phyloP scores from a whole-genome alignment of 1,284 basidiomycete genomes.

The Austropuccinia psidii region DNA sequence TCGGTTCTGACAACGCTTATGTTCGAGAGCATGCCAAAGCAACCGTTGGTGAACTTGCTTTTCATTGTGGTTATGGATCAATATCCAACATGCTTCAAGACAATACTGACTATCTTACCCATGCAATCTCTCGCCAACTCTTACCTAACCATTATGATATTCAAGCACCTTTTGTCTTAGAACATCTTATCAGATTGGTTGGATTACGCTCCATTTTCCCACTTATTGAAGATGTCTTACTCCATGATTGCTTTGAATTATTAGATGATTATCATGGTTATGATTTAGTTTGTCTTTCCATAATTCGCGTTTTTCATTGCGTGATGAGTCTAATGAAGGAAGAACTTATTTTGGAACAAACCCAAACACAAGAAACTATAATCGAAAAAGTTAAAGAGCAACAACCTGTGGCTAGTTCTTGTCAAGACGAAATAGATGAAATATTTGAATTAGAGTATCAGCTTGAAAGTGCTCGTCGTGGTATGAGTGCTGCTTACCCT shows the following conservation, averaged over 20 bases:
- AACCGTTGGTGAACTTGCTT: not conserved
- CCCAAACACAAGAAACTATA: not conserved
- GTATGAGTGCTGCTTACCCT: not conserved
- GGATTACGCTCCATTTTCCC: constrained; percentile 5
- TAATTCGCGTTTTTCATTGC: constrained; percentile 5
- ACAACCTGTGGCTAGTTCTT: not conserved
- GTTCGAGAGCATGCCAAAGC: constrained; percentile 11
- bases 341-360: not conserved
- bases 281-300: constrained; percentile 6
- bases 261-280: constrained; percentile 23
- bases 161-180: constrained; percentile 13
- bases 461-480: not conserved
- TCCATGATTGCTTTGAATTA: constrained; percentile 9
- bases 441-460: constrained; percentile 8
- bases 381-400: not conserved
- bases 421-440: not conserved
- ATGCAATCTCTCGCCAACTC: not conserved
- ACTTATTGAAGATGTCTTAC: not conserved
- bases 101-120: constrained; percentile 14
- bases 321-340: constrained; percentile 14
- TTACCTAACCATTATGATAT: constrained; percentile 17
- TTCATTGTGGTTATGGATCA: constrained; percentile 11
- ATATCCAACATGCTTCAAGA: constrained; percentile 15
- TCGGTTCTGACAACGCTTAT: not conserved
- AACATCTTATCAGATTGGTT: constrained; percentile 19